Percentiles rank a stretch among this genome's conserved stretches.
These are phyloP conservation scores for Epicoccum nigrum DNA, from an alignment of 2,329 filamentous ascomycete genomes.

Conservation along the genomic window DNA sequence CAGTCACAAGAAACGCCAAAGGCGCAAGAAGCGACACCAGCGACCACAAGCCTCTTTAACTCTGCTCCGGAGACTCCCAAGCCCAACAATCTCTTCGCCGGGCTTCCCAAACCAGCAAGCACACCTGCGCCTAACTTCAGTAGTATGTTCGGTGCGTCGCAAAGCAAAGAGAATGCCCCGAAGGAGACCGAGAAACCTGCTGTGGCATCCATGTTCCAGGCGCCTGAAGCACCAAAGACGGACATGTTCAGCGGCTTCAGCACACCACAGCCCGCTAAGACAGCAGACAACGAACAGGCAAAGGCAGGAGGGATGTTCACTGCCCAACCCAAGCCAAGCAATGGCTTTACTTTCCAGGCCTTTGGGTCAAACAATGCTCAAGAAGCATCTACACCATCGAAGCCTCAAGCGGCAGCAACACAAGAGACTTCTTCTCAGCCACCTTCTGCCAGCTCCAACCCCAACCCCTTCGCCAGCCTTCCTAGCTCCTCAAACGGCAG, in stretches of 20 bases:
- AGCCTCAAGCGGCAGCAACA: slow-evolving; percentile 6
- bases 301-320: slow-evolving; percentile 26
- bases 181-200: slow-evolving; percentile 9
- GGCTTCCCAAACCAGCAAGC: slow-evolving; percentile 21
- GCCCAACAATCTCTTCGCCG: slow-evolving; percentile 25
- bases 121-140: slow-evolving; percentile 14
- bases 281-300: slow-evolving; percentile 19
- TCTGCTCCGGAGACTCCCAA: slow-evolving; percentile 27
- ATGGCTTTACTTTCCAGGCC: slow-evolving; percentile 26
- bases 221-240: slow-evolving; percentile 22
- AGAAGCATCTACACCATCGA: slow-evolving; percentile 16
- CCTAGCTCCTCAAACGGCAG: slow-evolving; percentile 20
- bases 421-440: slow-evolving; percentile 19
- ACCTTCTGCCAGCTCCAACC: slow-evolving; percentile 13
- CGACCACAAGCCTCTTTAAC: slow-evolving; percentile 22
- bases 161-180: slow-evolving; percentile 19
- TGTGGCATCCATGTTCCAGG: slow-evolving; percentile 13
- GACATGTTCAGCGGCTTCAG: slow-evolving; percentile 31
- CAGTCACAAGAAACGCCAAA: slow-evolving; percentile 20
- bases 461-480: slow-evolving; percentile 26
- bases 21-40: slow-evolving; percentile 16
- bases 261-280: slow-evolving; percentile 32
- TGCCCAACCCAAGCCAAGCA: slow-evolving; percentile 30
- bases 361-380: slow-evolving; percentile 21
- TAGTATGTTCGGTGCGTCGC: slow-evolving; percentile 23